Base-by-base conservation (phyloP, 257 asterid genomes). In the Plantago ovata region DNA sequence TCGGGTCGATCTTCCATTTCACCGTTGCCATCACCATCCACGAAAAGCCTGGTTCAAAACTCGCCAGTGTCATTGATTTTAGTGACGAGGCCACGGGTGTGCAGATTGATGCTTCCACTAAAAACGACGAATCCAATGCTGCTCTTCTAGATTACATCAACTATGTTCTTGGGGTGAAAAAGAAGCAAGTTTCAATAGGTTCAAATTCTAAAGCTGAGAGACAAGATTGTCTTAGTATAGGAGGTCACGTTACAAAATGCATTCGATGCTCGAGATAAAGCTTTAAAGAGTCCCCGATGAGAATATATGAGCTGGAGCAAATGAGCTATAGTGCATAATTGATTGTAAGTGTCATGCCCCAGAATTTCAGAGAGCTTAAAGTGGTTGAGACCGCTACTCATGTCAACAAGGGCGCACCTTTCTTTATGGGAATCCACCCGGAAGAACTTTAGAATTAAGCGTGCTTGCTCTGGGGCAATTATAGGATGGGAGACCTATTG, bases 61-160 rank as follows among this genome's bases (percentile, higher is more conserved):
- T 81, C 58, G 94, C 98, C 67, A 76, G 91, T 68, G 71, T 87
- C 72, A 84, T 79, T 82, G 95, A 88, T 78, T 75, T 92, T 66
- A 70, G 69, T 39, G 94, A 88, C 38, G 95, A 88, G 52, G 90
- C 95, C 12, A 42, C 85, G 53, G 98, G 95, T 43, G 94, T 92
- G 58, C 96, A 92, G 75, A 92, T 92, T 57, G 98, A 92, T 70
- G 96, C 98, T 33, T 96, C 98, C 16, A 90, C 95, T 6, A 92
- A 82, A 75, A 95, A 88, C 59, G 98, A 94, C 22, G 96, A 88
- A 85, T 95, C 98, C 43, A 88, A 92, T 55, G 96, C 98, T 40
- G 98, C 98, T 4, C 93, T 92, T 66, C 59, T 88, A 38, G 95
- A 85, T 56, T 92, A 81, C 69, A 84, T 88, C 43, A 78, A 90